These are phyloP conservation scores for Coleophoma eucalyptorum DNA, from an alignment of 2,329 filamentous ascomycete genomes.

Conservation along the genomic window DNA sequence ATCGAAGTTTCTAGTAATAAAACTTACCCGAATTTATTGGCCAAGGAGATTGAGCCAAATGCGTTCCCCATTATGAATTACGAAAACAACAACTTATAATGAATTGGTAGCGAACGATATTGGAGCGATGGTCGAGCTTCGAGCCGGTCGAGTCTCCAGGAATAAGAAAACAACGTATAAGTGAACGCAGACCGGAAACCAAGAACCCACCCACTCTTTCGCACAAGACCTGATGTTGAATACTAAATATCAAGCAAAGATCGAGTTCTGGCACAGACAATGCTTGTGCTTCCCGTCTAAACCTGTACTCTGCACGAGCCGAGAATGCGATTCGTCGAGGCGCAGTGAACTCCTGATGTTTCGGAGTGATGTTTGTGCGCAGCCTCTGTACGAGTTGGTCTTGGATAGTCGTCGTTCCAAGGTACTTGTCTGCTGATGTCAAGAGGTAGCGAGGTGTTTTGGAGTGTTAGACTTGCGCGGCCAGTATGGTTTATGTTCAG, in stretches of 20 bases:
- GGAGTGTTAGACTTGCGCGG: no score
- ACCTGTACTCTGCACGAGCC: background rate
- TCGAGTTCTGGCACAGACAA: constrained; percentile 7
- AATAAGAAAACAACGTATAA: background rate
- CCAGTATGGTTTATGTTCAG: no score
- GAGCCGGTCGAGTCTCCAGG: constrained; percentile 3
- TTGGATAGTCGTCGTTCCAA: background rate
- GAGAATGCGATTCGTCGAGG: background rate
- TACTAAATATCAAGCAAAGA: background rate
- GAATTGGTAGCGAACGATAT: background rate
- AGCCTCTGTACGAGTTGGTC: background rate
- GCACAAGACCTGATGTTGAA: background rate
- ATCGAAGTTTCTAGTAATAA: background rate
- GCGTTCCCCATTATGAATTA: constrained; percentile 15
- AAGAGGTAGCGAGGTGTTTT: no score
- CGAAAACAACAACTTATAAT: background rate
- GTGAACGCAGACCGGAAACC: background rate
- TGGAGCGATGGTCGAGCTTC: constrained; percentile 1
- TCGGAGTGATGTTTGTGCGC: constrained; percentile 1
- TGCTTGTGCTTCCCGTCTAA: constrained; percentile 8
- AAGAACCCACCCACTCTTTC: background rate
- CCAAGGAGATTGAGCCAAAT: constrained; percentile 9
- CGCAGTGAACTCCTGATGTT: background rate
- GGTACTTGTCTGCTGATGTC: no score
- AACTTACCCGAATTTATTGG: constrained; percentile 12